Base-by-base conservation (phyloP, 2,329 filamentous ascomycete genomes). In the Aspergillus quadricinctus region DNA sequence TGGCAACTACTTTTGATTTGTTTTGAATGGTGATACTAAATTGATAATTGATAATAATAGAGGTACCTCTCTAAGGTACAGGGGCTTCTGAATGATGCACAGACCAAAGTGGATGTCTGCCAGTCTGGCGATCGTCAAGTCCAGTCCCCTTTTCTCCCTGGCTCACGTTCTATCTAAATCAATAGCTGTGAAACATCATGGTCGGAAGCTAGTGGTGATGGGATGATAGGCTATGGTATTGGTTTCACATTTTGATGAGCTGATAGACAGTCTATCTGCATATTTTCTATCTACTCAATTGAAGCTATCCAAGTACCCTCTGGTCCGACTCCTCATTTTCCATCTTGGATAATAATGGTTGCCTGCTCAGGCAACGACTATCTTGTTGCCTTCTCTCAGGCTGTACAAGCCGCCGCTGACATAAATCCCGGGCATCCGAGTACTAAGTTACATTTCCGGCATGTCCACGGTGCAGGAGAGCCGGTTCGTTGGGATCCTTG, bases 71-170 rank as follows among this genome's bases (percentile, higher is more conserved):
- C n/a, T n/a, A n/a, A 23, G 23, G 17, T 37, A 48, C 28, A 46
- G 59, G 57, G 59, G 53, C 35, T 49, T 48, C 53, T 31, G 21
- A 45, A 43, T 48, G 35, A 28, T 52, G 60, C 57, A 61, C 57
- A 61, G 60, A 60, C 61, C 59, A 49, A 14, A 45, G 50, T 23
- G 25, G 55, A 48, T 54, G 23, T 23, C 23, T 23, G 23, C 2
- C 23, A 57, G 23, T 23, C 23, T 23, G 23, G 23, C 23, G 59
- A 63, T 63, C 61, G 46, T 63, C 61, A 49, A 60, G 59, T 56
- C 57, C 53, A 60, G 59, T 56, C 57, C 53, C 61, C 57, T 60
- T 57, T 59, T 62, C 21, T 52, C 46, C 31, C 14, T 17, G 14
- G 31, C 31, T 37, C 14, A 37, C 6, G 14, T 17, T 35, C 17